These are phyloP conservation scores for Coemansia sp. DNA, from an alignment of 192 early-diverging fungal species.

Conservation along the genomic window DNA sequence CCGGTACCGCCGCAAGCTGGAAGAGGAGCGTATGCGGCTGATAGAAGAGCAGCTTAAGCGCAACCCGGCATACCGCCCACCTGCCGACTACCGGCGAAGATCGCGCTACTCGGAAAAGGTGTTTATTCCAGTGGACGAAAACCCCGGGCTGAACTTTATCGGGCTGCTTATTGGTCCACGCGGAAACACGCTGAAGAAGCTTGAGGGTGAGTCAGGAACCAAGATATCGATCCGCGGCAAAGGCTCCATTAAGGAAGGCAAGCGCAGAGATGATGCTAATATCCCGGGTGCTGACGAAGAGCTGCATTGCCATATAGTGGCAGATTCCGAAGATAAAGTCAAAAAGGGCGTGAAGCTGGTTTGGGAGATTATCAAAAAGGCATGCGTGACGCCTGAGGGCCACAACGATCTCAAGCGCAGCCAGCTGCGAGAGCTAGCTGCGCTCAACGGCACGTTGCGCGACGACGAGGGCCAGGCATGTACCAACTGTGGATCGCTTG, in stretches of 20 bases:
- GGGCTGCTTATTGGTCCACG: slow-evolving; percentile 95
- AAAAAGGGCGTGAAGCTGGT: slow-evolving; percentile 80
- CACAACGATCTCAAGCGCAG: slow-evolving; percentile 93
- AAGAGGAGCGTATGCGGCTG: slow-evolving; percentile 88
- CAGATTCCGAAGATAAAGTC: slow-evolving; percentile 86
- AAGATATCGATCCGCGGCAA: slow-evolving; percentile 96
- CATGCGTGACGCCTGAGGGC: slow-evolving; percentile 89
- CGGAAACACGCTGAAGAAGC: slow-evolving; percentile 94
- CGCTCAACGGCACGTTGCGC: slow-evolving; percentile 92
- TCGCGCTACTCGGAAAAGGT: slow-evolving; percentile 87
- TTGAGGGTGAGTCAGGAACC: slow-evolving; percentile 89
- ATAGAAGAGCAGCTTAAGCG: slow-evolving; percentile 75
- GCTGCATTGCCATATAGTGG: slow-evolving; percentile 88
- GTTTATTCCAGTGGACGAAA: slow-evolving; percentile 92
- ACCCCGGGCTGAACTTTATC: slow-evolving; percentile 97
- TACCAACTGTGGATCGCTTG: slow-evolving; percentile 85
- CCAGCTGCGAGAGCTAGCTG: slow-evolving; percentile 92
- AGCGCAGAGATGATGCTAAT: slow-evolving; percentile 63
- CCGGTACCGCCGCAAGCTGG: slow-evolving; percentile 85
- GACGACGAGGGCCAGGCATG: slow-evolving; percentile 95
- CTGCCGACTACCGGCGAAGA: slow-evolving; percentile 84
- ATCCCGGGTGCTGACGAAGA: slow-evolving; percentile 70
- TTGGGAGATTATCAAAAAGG: slow-evolving; percentile 89
- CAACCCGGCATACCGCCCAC: slow-evolving; percentile 82
- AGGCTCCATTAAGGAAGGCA: slow-evolving; percentile 96